These are phyloP conservation scores for Kalanchoe fedtschenkoi DNA, from an alignment of 164 flowering plant species.

Conservation along the genomic window DNA sequence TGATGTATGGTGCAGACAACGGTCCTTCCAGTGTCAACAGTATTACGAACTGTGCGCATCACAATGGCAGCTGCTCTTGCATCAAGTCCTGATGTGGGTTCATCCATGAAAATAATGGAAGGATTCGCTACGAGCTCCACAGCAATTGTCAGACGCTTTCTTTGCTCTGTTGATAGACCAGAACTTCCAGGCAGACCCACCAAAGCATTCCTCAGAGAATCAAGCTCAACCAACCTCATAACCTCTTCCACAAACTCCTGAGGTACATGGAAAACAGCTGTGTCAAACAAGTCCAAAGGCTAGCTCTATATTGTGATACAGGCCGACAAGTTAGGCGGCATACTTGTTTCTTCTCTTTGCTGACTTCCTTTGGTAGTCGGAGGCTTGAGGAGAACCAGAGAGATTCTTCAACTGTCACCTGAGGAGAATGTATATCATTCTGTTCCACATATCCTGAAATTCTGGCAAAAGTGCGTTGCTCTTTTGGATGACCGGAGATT, in stretches of 20 bases:
- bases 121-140: too few relatives aligned
- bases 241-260: constrained; percentile 91
- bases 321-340: constrained; percentile 8
- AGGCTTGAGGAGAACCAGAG: too few relatives aligned
- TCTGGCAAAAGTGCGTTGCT: constrained; percentile 82
- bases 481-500: constrained; percentile 78
- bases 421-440: too few relatives aligned
- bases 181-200: constrained; percentile 75
- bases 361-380: constrained; percentile 72
- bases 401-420: too few relatives aligned
- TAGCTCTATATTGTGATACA: not conserved
- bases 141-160: constrained; percentile 87
- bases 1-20: too few relatives aligned
- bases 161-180: constrained; percentile 88
- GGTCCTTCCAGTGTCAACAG: too few relatives aligned
- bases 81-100: too few relatives aligned
- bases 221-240: too few relatives aligned
- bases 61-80: too few relatives aligned
- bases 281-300: not conserved
- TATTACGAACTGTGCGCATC: too few relatives aligned
- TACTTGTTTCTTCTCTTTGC: constrained; percentile 35
- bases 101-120: too few relatives aligned
- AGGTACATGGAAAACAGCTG: constrained; percentile 10
- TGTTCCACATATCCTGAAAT: constrained; percentile 90
- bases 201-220: constrained; percentile 60